phyloP scores from a whole-genome alignment of 2,329 filamentous ascomycete genomes.

The Sclerotinia borealis region DNA sequence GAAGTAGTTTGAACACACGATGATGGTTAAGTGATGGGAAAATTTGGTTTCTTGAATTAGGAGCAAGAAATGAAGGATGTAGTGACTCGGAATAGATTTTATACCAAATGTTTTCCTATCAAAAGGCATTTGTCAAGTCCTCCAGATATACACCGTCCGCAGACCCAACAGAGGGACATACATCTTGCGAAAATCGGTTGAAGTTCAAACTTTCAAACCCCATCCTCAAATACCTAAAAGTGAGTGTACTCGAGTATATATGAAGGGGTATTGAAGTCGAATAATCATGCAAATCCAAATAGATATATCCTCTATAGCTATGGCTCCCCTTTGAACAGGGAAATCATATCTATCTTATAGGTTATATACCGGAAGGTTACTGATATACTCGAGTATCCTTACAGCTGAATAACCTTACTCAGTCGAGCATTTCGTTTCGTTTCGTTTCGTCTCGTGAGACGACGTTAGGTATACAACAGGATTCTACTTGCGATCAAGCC shows the following conservation, averaged over 20 bases:
- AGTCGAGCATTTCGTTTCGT: not conserved
- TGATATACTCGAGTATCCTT: not conserved
- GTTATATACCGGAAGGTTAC: no score
- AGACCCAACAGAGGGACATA: not conserved
- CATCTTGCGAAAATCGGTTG: not conserved
- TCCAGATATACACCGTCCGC: not conserved
- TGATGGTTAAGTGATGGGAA: not conserved
- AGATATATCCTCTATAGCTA: not conserved
- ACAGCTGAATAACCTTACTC: not conserved
- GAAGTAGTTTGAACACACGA: not conserved
- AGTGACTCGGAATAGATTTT: not conserved
- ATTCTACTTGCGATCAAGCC: not conserved
- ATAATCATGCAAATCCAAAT: no score
- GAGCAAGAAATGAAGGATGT: not conserved
- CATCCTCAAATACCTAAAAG: not conserved
- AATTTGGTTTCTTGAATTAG: not conserved
- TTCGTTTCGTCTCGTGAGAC: no score
- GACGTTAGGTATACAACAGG: conserved; percentile 2
- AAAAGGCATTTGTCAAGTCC: not conserved
- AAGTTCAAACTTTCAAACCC: not conserved
- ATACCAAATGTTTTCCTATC: not conserved
- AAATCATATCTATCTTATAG: no score
- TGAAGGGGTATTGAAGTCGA: no score
- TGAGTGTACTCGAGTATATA: not conserved
- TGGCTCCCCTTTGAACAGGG: no score